Evolutionary conservation across 1,139 yeast genomes (phyloP).

Genomic region (Scheffersomyces insectosa): DNA sequence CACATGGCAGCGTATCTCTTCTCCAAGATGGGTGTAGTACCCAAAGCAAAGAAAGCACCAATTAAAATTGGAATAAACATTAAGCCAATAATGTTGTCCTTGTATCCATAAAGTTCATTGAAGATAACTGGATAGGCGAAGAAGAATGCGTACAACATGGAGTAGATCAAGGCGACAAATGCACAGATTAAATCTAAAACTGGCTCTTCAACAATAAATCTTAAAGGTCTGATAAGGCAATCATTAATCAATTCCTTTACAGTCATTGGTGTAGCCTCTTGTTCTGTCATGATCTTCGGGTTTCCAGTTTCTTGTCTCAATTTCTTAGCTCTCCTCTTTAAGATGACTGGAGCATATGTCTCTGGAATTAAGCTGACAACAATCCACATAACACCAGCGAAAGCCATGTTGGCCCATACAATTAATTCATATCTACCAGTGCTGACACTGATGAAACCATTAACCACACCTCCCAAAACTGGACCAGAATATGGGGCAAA

Average conservation of each 20-base stretch:
- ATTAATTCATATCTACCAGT: conserved; percentile 68
- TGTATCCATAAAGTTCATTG: conserved; percentile 61
- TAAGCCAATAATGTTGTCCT: conserved; percentile 72
- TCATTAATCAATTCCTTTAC: conserved; percentile 63
- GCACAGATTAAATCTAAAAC: conserved; percentile 79
- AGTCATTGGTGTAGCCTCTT: conserved; percentile 75
- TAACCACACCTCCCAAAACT: conserved; percentile 84
- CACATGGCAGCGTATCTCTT: conserved; percentile 53
- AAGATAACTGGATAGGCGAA: conserved; percentile 85
- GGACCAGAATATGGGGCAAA: conserved; percentile 95
- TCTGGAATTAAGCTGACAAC: conserved; percentile 68
- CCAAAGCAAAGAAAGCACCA: conserved; percentile 74
- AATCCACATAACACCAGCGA: conserved; percentile 83
- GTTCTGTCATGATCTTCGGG: conserved; percentile 84
- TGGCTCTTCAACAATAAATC: conserved; percentile 76
- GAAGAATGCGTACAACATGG: conserved; percentile 86
- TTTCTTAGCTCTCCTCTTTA: conserved; percentile 67
- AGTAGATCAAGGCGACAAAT: conserved; percentile 84
- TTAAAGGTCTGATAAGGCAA: conserved; percentile 73
- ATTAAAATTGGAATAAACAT: conserved; percentile 86
- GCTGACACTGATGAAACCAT: conserved; percentile 78
- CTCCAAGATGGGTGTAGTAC: conserved; percentile 74
- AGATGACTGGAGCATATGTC: conserved; percentile 86
- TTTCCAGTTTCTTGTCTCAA: conserved; percentile 82
- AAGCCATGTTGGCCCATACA: conserved; percentile 91